Evolutionary conservation across 768 basidiomycete genomes (phyloP).

Genomic region (Hirschioporus abietinus): DNA sequence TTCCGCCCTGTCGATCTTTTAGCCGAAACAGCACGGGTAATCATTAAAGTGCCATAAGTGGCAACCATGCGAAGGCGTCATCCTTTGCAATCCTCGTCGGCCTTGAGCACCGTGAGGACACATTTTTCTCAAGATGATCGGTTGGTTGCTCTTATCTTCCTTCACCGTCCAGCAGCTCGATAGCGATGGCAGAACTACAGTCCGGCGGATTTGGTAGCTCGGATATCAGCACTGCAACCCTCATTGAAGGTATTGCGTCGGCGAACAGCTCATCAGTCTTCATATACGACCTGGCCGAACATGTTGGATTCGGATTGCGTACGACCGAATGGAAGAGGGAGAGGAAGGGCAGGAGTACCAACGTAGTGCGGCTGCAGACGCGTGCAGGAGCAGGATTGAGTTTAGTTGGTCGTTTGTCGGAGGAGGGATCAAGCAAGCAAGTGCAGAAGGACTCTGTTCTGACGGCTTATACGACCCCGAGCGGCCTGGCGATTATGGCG

Average conservation of each 20-base stretch:
- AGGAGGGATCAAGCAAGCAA: constrained; percentile 72
- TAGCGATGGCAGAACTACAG: background rate
- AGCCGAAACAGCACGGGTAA: background rate
- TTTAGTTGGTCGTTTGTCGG: constrained; percentile 66
- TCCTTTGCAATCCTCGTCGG: constrained; percentile 21
- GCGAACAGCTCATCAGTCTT: constrained; percentile 63
- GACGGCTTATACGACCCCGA: constrained; percentile 78
- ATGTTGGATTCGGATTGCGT: constrained; percentile 72
- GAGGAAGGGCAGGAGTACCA: constrained; percentile 33
- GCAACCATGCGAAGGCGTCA: constrained; percentile 23
- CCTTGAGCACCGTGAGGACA: constrained; percentile 1
- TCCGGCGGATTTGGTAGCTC: background rate
- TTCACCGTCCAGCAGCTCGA: background rate
- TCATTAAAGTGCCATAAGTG: background rate
- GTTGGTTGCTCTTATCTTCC: background rate
- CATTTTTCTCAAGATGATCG: background rate
- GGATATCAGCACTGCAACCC: background rate
- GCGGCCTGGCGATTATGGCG: constrained; percentile 80
- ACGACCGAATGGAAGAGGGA: constrained; percentile 60
- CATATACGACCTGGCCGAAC: constrained; percentile 78
- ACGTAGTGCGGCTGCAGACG: constrained; percentile 71
- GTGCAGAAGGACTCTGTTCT: constrained; percentile 52
- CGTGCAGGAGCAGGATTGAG: constrained; percentile 79
- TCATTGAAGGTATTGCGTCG: constrained; percentile 39
- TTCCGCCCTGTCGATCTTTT: background rate